phyloP scores from a whole-genome alignment of 139 green algal species.

The Coccomyxa sp. region DNA sequence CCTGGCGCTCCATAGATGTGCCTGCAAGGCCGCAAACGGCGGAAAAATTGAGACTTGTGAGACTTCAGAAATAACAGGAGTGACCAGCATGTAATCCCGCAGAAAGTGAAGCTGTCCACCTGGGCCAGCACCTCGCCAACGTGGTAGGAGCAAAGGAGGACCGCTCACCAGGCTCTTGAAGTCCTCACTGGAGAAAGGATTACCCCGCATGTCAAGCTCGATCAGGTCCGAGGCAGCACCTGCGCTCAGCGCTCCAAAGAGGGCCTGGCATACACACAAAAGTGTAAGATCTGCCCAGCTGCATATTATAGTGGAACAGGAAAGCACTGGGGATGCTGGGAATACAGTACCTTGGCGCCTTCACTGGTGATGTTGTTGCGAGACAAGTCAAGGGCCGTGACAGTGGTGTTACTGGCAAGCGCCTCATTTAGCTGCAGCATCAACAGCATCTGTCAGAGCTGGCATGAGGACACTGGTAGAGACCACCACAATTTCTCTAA shows the following conservation, averaged over 20 bases:
- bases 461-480: too few relatives aligned
- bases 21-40: slow-evolving; percentile 15
- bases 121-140: too few relatives aligned
- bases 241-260: slow-evolving; percentile 28
- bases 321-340: neutral
- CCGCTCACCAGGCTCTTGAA: slow-evolving; percentile 23
- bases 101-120: too few relatives aligned
- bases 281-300: neutral
- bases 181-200: slow-evolving; percentile 29
- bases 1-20: slow-evolving; percentile 30
- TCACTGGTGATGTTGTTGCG: slow-evolving; percentile 54
- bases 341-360: slow-evolving; percentile 34
- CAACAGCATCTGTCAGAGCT: too few relatives aligned
- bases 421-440: slow-evolving; percentile 23
- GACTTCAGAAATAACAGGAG: too few relatives aligned
- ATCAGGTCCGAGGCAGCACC: slow-evolving; percentile 46
- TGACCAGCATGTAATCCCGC: too few relatives aligned
- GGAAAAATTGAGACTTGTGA: too few relatives aligned
- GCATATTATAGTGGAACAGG: neutral
- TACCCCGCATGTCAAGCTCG: slow-evolving; percentile 54
- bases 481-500: too few relatives aligned
- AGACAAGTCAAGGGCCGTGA: slow-evolving; percentile 55
- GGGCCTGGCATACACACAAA: slow-evolving; percentile 15
- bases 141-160: too few relatives aligned
- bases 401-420: slow-evolving; percentile 41